phyloP scores from a whole-genome alignment of 1,139 yeast species.

The Sugiyamaella japonica region DNA sequence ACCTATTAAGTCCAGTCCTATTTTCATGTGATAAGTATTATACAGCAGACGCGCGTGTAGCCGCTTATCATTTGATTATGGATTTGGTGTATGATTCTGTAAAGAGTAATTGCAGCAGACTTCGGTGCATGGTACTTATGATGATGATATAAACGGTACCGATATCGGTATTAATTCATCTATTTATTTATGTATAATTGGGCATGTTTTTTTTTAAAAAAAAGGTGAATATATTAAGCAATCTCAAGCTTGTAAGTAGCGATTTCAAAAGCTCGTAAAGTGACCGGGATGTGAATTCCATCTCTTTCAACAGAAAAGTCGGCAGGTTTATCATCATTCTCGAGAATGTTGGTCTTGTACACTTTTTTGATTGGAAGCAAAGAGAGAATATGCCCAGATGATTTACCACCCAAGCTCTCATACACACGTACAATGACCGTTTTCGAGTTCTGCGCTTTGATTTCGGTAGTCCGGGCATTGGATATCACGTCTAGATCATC shows the following conservation, averaged over 20 bases:
- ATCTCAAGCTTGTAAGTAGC: constrained; percentile 47
- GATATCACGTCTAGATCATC: constrained; percentile 59
- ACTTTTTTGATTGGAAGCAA: constrained; percentile 47
- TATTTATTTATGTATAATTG: neutral
- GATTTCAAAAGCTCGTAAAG: constrained; percentile 74
- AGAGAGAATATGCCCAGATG: constrained; percentile 49
- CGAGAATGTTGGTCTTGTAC: constrained; percentile 65
- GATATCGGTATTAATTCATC: too few relatives aligned
- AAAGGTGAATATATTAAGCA: neutral
- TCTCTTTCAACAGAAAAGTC: constrained; percentile 32
- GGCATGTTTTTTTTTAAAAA: neutral
- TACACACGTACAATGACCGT: constrained; percentile 67
- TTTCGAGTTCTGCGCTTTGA: constrained; percentile 40
- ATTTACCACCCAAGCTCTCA: constrained; percentile 80
- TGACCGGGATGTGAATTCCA: constrained; percentile 44
- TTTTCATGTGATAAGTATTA: constrained; percentile 6
- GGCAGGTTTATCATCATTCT: constrained; percentile 55
- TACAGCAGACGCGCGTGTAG: neutral
- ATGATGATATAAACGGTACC: too few relatives aligned
- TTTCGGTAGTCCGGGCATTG: constrained; percentile 43
- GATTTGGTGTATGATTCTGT: neutral
- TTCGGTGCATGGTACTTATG: neutral
- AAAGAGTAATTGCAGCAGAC: constrained; percentile 1
- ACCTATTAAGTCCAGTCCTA: neutral
- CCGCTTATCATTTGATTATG: constrained; percentile 8